These are phyloP conservation scores for Ophiostoma sp. DNA, from an alignment of 2,329 filamentous ascomycete species.

Conservation along the genomic window DNA sequence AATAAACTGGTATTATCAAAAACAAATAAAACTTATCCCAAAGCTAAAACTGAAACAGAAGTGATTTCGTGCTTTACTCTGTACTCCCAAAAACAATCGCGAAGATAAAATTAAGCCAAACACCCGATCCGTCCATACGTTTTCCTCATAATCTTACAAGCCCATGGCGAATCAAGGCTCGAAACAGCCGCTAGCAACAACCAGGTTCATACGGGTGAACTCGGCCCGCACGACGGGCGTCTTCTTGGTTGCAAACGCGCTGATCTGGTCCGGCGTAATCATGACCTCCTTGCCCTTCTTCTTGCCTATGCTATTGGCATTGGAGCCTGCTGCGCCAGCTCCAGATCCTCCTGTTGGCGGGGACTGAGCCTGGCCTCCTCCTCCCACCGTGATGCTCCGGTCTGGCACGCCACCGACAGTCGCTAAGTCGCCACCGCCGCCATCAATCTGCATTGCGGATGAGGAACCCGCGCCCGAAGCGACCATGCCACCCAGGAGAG, in stretches of 20 bases:
- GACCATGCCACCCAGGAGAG: conserved; percentile 11
- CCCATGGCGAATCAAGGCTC: conserved; percentile 41
- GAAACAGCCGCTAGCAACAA: conserved; percentile 75
- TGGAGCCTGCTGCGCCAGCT: conserved; percentile 17
- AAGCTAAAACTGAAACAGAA: background rate
- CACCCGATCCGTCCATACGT: background rate
- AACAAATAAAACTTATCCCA: background rate
- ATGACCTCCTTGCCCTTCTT: conserved; percentile 88
- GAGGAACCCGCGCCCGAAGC: background rate
- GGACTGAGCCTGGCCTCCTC: conserved; percentile 45
- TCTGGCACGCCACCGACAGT: conserved; percentile 39
- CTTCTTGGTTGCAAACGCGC: conserved; percentile 92
- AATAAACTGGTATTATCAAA: background rate
- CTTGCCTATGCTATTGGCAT: conserved; percentile 41
- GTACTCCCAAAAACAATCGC: background rate
- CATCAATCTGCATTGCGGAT: conserved; percentile 30
- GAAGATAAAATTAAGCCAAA: background rate
- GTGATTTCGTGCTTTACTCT: background rate
- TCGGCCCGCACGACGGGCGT: conserved; percentile 87
- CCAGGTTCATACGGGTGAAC: conserved; percentile 92
- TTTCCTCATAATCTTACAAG: background rate
- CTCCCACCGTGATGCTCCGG: conserved; percentile 38
- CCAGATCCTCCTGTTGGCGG: conserved; percentile 25
- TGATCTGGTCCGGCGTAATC: conserved; percentile 89
- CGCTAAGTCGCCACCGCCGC: conserved; percentile 36